phyloP scores from a whole-genome alignment of 2,329 filamentous ascomycete species.

The Bipolaris bicolor region DNA sequence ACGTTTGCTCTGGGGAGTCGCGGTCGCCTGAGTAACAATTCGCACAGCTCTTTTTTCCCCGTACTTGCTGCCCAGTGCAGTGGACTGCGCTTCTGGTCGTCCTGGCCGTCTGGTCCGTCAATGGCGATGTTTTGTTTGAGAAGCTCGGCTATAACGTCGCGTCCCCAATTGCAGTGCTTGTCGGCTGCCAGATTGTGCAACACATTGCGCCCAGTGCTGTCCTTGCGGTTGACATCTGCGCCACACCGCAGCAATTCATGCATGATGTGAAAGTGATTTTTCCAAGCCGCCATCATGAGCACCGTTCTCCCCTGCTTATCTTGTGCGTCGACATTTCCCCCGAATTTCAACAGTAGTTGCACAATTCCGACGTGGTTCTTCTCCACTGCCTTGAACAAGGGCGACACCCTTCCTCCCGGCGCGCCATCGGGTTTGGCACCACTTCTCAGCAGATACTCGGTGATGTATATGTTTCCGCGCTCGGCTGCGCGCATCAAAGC shows the following conservation, averaged over 20 bases:
- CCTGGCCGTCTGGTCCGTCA: slow-evolving; percentile 50
- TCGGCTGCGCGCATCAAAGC: slow-evolving; percentile 46
- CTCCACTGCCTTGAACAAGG: slow-evolving; percentile 43
- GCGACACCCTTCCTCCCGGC: slow-evolving; percentile 37
- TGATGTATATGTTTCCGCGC: slow-evolving; percentile 36
- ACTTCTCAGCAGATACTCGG: slow-evolving; percentile 41
- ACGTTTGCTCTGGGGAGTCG: slow-evolving; percentile 38
- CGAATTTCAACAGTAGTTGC: slow-evolving; percentile 40
- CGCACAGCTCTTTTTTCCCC: slow-evolving; percentile 59
- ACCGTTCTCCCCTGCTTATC: slow-evolving; percentile 48
- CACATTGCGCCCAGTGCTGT: slow-evolving; percentile 42
- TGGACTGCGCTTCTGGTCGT: slow-evolving; percentile 59
- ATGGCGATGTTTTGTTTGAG: slow-evolving; percentile 50
- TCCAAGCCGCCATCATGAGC: slow-evolving; percentile 48
- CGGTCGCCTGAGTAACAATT: slow-evolving; percentile 52
- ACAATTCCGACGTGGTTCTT: slow-evolving; percentile 40
- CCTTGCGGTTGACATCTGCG: slow-evolving; percentile 49
- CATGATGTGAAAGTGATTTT: slow-evolving; percentile 44
- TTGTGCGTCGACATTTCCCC: slow-evolving; percentile 42
- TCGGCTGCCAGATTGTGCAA: slow-evolving; percentile 49
- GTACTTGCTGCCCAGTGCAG: slow-evolving; percentile 66
- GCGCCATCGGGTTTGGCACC: slow-evolving; percentile 46
- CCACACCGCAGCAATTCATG: slow-evolving; percentile 45
- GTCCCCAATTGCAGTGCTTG: slow-evolving; percentile 56
- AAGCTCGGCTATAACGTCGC: slow-evolving; percentile 53